A percentile compares a stretch with the other conserved stretches of the same genome.
Conservation (phyloP, 176 grass and related monocot genomes). For the Urochloa ruziziensis region DNA sequence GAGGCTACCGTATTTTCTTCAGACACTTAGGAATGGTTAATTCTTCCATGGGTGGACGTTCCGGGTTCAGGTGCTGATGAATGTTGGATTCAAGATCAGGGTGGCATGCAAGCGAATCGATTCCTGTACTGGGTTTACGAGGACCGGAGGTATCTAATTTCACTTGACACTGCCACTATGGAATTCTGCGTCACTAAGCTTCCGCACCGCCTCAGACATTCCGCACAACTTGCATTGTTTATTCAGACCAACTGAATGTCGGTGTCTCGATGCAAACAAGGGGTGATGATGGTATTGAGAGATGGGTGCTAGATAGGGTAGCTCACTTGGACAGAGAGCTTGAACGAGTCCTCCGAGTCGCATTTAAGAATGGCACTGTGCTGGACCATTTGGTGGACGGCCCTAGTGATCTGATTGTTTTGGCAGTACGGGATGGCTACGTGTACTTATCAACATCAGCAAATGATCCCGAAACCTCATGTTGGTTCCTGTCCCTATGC, state of each 20-base stretch:
- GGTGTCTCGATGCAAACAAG: background rate
- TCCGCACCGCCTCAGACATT: background rate
- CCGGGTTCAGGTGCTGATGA: background rate
- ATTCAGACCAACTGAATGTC: background rate
- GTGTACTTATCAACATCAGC: background rate
- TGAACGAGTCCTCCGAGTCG: background rate
- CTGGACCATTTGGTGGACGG: background rate
- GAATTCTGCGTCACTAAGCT: background rate
- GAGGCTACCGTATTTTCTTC: background rate
- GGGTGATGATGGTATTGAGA: background rate
- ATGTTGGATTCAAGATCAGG: background rate
- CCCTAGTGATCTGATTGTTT: background rate
- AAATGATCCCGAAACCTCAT: background rate
- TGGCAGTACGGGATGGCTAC: background rate
- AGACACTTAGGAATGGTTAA: background rate
- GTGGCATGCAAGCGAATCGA: constrained; percentile 1
- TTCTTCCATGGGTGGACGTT: background rate
- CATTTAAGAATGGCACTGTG: background rate
- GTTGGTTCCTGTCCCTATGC: background rate
- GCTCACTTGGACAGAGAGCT: background rate
- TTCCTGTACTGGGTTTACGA: background rate
- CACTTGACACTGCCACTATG: constrained; percentile 1
- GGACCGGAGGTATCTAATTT: background rate
- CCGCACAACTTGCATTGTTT: background rate
- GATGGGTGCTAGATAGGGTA: background rate